These are phyloP conservation scores for Elsinoe ampelina DNA, from an alignment of 2,329 filamentous ascomycete genomes.

Conservation along the genomic window DNA sequence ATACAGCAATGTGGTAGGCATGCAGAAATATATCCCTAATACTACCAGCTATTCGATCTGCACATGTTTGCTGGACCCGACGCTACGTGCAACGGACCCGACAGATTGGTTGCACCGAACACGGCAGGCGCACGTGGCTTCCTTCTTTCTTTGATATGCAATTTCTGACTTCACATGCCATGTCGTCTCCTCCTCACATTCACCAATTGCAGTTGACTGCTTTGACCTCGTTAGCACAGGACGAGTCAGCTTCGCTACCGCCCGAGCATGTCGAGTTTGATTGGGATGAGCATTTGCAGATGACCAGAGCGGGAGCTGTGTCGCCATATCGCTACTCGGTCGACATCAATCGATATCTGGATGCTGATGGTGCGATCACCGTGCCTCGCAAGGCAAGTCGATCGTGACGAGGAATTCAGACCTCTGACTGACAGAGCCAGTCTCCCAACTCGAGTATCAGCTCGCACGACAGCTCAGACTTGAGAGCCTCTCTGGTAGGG, in stretches of 20 bases:
- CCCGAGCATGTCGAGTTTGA: neutral
- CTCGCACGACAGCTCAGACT: slow-evolving; percentile 5
- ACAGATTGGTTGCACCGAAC: neutral
- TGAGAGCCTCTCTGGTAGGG: slow-evolving; percentile 10
- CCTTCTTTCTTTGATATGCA: neutral
- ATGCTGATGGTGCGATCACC: slow-evolving; percentile 14
- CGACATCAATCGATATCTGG: slow-evolving; percentile 19
- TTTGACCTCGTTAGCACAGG: neutral
- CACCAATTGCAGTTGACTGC: slow-evolving; percentile 2
- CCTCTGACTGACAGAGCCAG: neutral
- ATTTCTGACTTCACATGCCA: neutral
- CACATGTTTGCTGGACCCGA: neutral
- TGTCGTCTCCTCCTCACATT: slow-evolving; percentile 6
- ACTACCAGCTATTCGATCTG: neutral
- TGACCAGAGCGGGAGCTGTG: slow-evolving; percentile 5
- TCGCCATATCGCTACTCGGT: slow-evolving; percentile 17
- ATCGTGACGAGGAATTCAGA: neutral
- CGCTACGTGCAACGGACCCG: neutral
- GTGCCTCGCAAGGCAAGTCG: neutral
- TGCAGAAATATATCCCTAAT: slow-evolving; percentile 7
- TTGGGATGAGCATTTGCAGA: slow-evolving; percentile 1
- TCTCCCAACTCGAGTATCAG: neutral
- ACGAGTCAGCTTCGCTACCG: neutral
- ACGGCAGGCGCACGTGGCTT: neutral
- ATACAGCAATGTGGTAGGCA: neutral